These are phyloP conservation scores for Euphrasia arctica DNA, from an alignment of 305 asterid genomes.

Conservation along the genomic window DNA sequence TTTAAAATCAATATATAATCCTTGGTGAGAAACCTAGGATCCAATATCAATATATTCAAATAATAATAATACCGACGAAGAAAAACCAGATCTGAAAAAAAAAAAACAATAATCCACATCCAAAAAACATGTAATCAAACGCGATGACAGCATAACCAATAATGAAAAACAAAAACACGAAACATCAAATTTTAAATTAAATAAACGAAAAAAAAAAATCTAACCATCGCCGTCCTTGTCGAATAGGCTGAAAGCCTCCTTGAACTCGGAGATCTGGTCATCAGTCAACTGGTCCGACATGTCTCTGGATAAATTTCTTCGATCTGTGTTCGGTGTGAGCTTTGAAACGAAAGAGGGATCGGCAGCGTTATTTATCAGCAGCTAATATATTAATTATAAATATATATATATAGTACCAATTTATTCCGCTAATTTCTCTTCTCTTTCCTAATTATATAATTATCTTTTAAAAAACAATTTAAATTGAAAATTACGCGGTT, in stretches of 20 bases:
- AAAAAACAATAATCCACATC: constrained; percentile 11
- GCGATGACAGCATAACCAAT: background rate
- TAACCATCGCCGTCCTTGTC: constrained; percentile 73
- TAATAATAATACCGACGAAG: background rate
- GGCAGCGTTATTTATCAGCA: constrained; percentile 28
- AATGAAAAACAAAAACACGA: background rate
- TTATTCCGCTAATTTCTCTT: constrained; percentile 16
- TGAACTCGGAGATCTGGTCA: constrained; percentile 72
- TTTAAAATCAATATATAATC: too few relatives aligned
- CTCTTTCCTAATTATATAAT: background rate
- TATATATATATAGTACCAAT: background rate
- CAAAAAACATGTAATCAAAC: constrained; percentile 7
- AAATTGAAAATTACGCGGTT: constrained; percentile 13
- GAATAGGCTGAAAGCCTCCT: constrained; percentile 67
- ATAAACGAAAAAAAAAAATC: constrained; percentile 13
- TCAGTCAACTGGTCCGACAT: constrained; percentile 69
- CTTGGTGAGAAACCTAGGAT: too few relatives aligned
- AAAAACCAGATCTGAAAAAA: constrained; percentile 35
- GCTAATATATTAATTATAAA: background rate
- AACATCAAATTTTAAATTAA: background rate
- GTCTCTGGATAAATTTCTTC: constrained; percentile 16
- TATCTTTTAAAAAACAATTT: background rate
- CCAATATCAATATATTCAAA: background rate
- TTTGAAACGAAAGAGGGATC: constrained; percentile 25
- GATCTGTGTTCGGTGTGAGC: constrained; percentile 22